phyloP scores from a whole-genome alignment of 2,329 filamentous ascomycete genomes.

The Pseudogymnoascus sp. region DNA sequence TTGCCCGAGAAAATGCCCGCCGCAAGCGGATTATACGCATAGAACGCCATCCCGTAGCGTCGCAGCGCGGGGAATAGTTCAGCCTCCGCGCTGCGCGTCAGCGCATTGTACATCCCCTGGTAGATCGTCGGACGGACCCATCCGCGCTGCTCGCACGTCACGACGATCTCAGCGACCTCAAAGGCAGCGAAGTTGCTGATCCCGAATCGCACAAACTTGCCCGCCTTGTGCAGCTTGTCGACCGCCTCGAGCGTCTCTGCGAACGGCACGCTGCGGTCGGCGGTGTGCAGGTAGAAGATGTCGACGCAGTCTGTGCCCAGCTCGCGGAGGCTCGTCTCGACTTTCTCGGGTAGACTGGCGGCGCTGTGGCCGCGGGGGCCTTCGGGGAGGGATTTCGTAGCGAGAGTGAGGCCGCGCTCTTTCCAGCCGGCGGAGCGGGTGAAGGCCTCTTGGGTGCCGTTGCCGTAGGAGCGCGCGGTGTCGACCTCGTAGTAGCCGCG shows the following conservation, averaged over 20 bases:
- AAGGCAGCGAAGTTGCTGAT: conserved; percentile 79
- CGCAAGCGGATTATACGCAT: conserved; percentile 74
- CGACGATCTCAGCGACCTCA: conserved; percentile 77
- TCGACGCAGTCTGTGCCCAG: conserved; percentile 66
- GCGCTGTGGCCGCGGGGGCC: conserved; percentile 51
- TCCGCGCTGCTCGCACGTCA: conserved; percentile 66
- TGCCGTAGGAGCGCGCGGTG: conserved; percentile 68
- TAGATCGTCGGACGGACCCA: conserved; percentile 78
- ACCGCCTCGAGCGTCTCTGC: conserved; percentile 69
- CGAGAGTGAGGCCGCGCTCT: conserved; percentile 65
- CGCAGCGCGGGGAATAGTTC: conserved; percentile 67
- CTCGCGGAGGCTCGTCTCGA: conserved; percentile 62
- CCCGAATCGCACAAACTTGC: conserved; percentile 74
- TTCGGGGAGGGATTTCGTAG: conserved; percentile 68
- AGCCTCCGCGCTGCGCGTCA: conserved; percentile 64
- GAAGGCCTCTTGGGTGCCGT: conserved; percentile 67
- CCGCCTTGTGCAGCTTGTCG: conserved; percentile 70
- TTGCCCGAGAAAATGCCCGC: conserved; percentile 76
- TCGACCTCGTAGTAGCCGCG: conserved; percentile 78
- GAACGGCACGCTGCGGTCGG: conserved; percentile 62
- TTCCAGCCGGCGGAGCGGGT: conserved; percentile 69
- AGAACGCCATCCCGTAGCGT: conserved; percentile 68
- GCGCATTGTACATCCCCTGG: conserved; percentile 81
- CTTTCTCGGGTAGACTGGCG: conserved; percentile 52
- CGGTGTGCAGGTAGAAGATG: conserved; percentile 69